Base-by-base conservation (phyloP, 768 basidiomycete genomes). In the Termitomyces sp. region DNA sequence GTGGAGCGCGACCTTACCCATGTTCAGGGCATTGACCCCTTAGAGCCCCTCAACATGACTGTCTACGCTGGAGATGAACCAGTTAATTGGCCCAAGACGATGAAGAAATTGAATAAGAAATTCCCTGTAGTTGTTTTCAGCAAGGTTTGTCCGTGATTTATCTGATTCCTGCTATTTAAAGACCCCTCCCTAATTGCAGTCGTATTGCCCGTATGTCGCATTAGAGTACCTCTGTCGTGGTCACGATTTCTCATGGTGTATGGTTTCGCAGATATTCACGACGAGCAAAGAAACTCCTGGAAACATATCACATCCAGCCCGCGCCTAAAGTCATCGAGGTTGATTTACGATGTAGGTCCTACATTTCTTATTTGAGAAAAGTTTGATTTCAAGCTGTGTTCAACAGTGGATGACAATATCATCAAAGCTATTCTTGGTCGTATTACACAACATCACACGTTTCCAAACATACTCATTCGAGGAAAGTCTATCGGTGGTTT, bases 111-210 rank as follows among this genome's bases (percentile, higher is more conserved):
- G 47, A 72, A 79, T 38, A 64, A 74, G 17, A 68, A 80, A 33
- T 75, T 80, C 62, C 90, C 90, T 2, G 69, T 93, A 7, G 74
- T 92, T 45, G 83, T 93, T 12, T 91, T 93, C 64, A 91, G 89
- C 76, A 93, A 93, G 77, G 88, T 86, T 19, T 38, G 41, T 58
- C n/a, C 30, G 28, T 19, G 19, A 35, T 28, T 14, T 26, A 35
- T 6, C 28, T 41, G 19, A 9, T 30, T 42, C 38, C n/a, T 50
- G 38, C 15, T 33, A 31, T 50, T 47, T 43, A 12, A 38, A 17
- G 9, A 7, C 9, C 17, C 15, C 47, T 28, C 8, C 17, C 1
- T 23, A 23, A 23, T 30, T 37, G 17, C 5, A 88, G 87, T 81
- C 87, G 23, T 87, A 84, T 64, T 92, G 91, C 79, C 83, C 81